Evolutionary conservation across 2,329 filamentous ascomycete species (phyloP).

Genomic region (Neonectria hederae): DNA sequence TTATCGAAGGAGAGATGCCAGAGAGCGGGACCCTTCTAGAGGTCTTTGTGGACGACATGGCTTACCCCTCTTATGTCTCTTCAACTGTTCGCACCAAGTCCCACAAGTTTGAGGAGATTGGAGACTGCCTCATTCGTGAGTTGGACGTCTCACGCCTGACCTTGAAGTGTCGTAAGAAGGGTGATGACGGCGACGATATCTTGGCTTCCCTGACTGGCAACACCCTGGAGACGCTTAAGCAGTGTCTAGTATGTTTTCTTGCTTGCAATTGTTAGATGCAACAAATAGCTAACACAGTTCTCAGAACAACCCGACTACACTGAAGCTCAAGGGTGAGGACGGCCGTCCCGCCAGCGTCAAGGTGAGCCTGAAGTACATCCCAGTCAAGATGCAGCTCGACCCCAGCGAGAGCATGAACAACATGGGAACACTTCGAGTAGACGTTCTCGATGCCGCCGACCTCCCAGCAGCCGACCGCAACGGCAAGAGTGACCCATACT

Average conservation of each 20-base stretch:
- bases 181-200: conserved; percentile 78
- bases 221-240: conserved; percentile 86
- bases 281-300: conserved; percentile 7
- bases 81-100: conserved; percentile 75
- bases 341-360: conserved; percentile 78
- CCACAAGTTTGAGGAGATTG: conserved; percentile 87
- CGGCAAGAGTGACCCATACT: conserved; percentile 96
- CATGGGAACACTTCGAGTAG: conserved; percentile 94
- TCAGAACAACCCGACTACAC: conserved; percentile 88
- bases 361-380: conserved; percentile 93
- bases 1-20: conserved; percentile 88
- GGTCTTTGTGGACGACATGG: conserved; percentile 92
- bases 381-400: conserved; percentile 92
- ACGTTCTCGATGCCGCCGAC: conserved; percentile 85
- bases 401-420: conserved; percentile 99
- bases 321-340: conserved; percentile 81
- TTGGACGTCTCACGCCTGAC: conserved; percentile 96
- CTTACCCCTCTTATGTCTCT: conserved; percentile 88
- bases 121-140: conserved; percentile 95
- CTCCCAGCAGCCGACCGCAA: conserved; percentile 96
- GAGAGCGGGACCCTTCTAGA: conserved; percentile 82
- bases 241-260: conserved; percentile 75
- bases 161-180: conserved; percentile 83
- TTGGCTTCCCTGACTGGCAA: conserved; percentile 85
- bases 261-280: background rate